phyloP scores from a whole-genome alignment of 1,284 basidiomycete genomes.

The Ceratobasidium sp. region DNA sequence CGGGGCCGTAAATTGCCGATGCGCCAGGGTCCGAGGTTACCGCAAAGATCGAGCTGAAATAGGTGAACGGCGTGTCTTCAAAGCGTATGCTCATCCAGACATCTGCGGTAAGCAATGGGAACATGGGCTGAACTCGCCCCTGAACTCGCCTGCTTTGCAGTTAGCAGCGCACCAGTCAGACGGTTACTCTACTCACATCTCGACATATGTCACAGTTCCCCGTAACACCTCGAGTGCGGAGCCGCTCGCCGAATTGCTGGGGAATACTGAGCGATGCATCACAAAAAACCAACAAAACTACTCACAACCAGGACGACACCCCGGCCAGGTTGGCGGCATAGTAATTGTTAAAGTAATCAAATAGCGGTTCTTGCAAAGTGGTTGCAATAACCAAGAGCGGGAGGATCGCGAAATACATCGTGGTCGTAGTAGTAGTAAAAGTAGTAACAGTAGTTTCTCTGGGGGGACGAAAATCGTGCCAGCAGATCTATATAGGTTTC shows the following conservation, averaged over 20 bases:
- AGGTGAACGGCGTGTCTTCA: not conserved
- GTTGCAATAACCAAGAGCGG: not conserved
- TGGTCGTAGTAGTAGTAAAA: not conserved
- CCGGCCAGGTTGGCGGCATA: not conserved
- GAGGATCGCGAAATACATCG: not conserved
- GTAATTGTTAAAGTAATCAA: not conserved
- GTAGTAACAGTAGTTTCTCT: not conserved
- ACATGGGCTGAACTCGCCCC: too few relatives aligned
- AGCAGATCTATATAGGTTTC: too few relatives aligned
- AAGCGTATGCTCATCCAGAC: not conserved
- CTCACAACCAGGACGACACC: not conserved
- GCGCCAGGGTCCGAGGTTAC: not conserved
- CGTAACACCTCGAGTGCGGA: not conserved
- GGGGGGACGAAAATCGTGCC: too few relatives aligned
- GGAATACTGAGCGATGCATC: not conserved
- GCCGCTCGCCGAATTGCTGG: not conserved
- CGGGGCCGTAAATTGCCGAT: not conserved
- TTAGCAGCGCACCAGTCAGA: not conserved
- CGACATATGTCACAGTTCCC: not conserved
- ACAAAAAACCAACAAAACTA: not conserved
- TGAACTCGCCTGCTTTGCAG: not conserved
- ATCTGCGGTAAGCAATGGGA: not conserved
- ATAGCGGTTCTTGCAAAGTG: not conserved
- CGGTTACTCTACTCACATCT: not conserved
- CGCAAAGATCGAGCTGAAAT: not conserved